Percentiles rank a stretch among this genome's conserved stretches.
Conservation (phyloP, 495 filamentous ascomycete genomes). For the Durotheca rogersii region DNA sequence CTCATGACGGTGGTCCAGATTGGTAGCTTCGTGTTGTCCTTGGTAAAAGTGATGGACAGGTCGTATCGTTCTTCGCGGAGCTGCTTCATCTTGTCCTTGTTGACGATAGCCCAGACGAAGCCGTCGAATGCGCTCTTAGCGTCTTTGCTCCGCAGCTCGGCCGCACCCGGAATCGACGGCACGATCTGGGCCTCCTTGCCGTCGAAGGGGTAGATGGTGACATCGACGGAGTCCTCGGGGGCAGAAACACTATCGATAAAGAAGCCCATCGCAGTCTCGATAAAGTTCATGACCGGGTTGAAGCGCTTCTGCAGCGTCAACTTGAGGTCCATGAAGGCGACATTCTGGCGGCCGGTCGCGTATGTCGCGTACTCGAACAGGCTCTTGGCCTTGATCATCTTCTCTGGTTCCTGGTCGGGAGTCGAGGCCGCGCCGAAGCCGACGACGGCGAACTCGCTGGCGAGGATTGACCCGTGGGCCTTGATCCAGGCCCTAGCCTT, state of each 20-base stretch:
- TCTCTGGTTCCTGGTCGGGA: slow-evolving; percentile 52
- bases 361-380: slow-evolving; percentile 83
- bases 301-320: slow-evolving; percentile 83
- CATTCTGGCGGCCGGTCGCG: slow-evolving; percentile 90
- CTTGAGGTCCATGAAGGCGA: slow-evolving; percentile 84
- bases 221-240: slow-evolving; percentile 70
- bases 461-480: slow-evolving; percentile 67
- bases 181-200: slow-evolving; percentile 78
- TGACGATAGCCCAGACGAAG: slow-evolving; percentile 92
- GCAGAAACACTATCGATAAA: slow-evolving; percentile 73
- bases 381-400: slow-evolving; percentile 76
- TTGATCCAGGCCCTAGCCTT: slow-evolving; percentile 80
- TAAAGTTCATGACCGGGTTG: slow-evolving; percentile 74
- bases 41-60: slow-evolving; percentile 85
- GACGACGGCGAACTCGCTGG: slow-evolving; percentile 84
- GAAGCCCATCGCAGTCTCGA: slow-evolving; percentile 68
- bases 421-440: slow-evolving; percentile 62
- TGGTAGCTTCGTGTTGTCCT: slow-evolving; percentile 88
- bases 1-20: slow-evolving; percentile 92
- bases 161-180: slow-evolving; percentile 56
- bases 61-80: slow-evolving; percentile 93
- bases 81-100: slow-evolving; percentile 90
- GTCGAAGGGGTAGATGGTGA: slow-evolving; percentile 81
- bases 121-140: slow-evolving; percentile 79
- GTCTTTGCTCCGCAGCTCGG: slow-evolving; percentile 55